Base-by-base conservation (phyloP, 2,329 filamentous ascomycete genomes). In the Alternaria burnsii region DNA sequence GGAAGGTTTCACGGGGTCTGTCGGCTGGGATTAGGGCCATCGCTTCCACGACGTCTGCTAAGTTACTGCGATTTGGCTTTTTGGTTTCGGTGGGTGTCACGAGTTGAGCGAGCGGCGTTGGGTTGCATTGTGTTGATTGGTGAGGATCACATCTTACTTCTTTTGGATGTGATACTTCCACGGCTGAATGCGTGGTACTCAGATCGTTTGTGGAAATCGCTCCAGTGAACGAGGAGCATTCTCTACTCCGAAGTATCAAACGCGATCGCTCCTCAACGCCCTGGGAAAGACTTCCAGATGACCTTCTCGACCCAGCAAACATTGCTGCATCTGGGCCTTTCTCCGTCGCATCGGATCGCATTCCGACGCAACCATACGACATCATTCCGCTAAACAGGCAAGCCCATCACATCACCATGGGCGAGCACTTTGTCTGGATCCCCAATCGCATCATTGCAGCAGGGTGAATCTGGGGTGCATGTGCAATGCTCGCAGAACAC, bases 21-120 rank as follows among this genome's bases (percentile, higher is more conserved):
- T 50, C 52, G 55, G 50, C 52, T 57, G 42, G 63, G 58, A 56
- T 52, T 20, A 50, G 46, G 56, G 58, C 64, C 46, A 61, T 60
- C 52, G 51, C 40, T 41, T 53, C 46, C 16, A 59, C 36, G 14
- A 56, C 53, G 10, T 52, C 28, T 38, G 50, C 52, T 43, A 38
- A 30, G 51, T 63, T 52, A 53, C 58, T 61, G 61, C 16, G 18
- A 30, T 52, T 22, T 52, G 34, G 50, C 50, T 52, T 41, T 52
- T 52, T 22, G 34, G 50, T 41, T 52, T 50, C 34, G 32, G 48
- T 28, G 55, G 32, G 50, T 58, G 41, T 53, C 48, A 58, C 54
- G 48, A 51, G 46, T 38, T 43, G 55, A 44, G 38, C n/a, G 40
- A 58, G 40, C 30, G 32, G 46, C 41, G 52, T 54, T 54, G 52